These are phyloP conservation scores for Trametes maxima DNA, from an alignment of 768 basidiomycete species.

Conservation along the genomic window DNA sequence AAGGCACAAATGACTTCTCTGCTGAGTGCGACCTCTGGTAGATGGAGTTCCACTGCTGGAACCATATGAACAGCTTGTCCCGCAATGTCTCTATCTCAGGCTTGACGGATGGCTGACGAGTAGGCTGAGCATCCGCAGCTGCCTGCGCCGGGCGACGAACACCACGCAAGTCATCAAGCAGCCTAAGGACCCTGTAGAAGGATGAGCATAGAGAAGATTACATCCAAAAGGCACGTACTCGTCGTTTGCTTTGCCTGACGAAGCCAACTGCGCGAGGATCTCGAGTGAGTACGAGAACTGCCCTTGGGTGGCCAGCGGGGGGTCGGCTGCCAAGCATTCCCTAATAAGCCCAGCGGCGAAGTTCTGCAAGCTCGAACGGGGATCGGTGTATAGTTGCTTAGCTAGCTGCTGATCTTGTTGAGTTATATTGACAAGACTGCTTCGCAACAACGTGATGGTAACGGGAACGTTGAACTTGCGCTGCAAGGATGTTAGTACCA, in stretches of 20 bases:
- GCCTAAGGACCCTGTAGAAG: slow-evolving; percentile 55
- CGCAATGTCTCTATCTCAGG: slow-evolving; percentile 75
- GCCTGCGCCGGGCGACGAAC: slow-evolving; percentile 51
- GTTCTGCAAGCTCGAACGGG: slow-evolving; percentile 73
- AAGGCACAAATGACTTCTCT: slow-evolving; percentile 94
- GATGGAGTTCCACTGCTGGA: slow-evolving; percentile 94
- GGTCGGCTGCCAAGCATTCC: slow-evolving; percentile 81
- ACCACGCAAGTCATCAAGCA: slow-evolving; percentile 84
- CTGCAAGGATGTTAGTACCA: slow-evolving; percentile 42
- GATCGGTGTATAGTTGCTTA: slow-evolving; percentile 78
- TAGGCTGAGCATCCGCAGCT: slow-evolving; percentile 39
- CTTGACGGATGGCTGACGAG: slow-evolving; percentile 55
- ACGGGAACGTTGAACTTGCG: slow-evolving; percentile 97
- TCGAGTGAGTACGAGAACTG: slow-evolving; percentile 85
- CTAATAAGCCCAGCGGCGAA: slow-evolving; percentile 85
- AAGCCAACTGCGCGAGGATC: slow-evolving; percentile 71
- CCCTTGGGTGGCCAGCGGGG: slow-evolving; percentile 75
- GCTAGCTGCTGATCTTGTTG: slow-evolving; percentile 91
- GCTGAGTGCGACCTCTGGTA: slow-evolving; percentile 90
- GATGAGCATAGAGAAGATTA: slow-evolving; percentile 7
- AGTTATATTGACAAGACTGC: slow-evolving; percentile 72
- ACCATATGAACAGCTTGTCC: slow-evolving; percentile 76
- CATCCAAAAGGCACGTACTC: slow-evolving; percentile 56
- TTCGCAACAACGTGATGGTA: slow-evolving; percentile 84
- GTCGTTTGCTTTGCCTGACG: slow-evolving; percentile 79